These are phyloP conservation scores for Metschnikowia borealis DNA, from an alignment of 805 yeast genomes.

Conservation along the genomic window DNA sequence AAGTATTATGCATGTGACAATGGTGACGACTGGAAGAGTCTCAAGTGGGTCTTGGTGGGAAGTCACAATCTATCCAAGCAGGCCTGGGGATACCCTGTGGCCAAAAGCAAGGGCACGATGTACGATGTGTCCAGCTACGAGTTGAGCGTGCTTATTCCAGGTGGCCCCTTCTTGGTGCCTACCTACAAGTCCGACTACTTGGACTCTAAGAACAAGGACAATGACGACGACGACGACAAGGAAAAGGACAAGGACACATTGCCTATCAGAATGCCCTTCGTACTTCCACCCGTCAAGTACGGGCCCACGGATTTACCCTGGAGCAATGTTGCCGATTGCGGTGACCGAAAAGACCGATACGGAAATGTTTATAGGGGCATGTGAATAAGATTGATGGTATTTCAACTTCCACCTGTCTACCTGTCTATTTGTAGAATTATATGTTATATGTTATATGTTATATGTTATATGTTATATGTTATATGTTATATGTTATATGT, in stretches of 20 bases:
- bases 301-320: constrained; percentile 44
- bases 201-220: background rate
- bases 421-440: no score
- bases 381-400: no score
- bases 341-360: constrained; percentile 9
- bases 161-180: constrained; percentile 39
- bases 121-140: constrained; percentile 37
- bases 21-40: constrained; percentile 43
- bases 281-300: constrained; percentile 47
- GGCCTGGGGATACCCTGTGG: constrained; percentile 66
- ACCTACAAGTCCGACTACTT: constrained; percentile 35
- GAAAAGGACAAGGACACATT: constrained; percentile 9
- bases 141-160: constrained; percentile 30
- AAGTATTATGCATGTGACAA: constrained; percentile 60
- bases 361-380: constrained; percentile 7
- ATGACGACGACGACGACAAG: no score
- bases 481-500: no score
- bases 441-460: no score
- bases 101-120: constrained; percentile 13
- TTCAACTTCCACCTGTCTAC: no score
- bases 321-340: constrained; percentile 25
- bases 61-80: constrained; percentile 71
- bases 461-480: no score
- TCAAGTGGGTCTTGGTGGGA: constrained; percentile 70
- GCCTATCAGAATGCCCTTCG: constrained; percentile 52